Percentiles rank a stretch among this genome's conserved stretches.
These are phyloP conservation scores for Talaromyces amestolkiae DNA, from an alignment of 2,329 filamentous ascomycete species.

Conservation along the genomic window DNA sequence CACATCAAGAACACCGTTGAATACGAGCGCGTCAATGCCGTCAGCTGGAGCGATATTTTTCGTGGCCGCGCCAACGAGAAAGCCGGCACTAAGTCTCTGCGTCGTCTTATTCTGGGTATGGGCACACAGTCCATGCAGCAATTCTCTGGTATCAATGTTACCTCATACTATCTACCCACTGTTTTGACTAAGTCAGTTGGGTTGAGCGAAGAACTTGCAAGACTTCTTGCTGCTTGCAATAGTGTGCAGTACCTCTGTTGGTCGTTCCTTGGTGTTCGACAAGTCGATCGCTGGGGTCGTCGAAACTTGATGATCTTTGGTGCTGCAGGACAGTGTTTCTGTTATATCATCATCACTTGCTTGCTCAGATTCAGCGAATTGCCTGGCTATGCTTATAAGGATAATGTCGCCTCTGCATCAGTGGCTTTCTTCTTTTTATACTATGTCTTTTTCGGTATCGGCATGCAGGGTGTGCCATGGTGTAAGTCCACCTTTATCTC, in stretches of 20 bases:
- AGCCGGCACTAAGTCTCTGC: slow-evolving; percentile 38
- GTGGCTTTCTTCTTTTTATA: slow-evolving; percentile 54
- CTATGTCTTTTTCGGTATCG: slow-evolving; percentile 52
- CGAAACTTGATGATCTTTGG: slow-evolving; percentile 56
- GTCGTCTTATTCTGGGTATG: slow-evolving; percentile 42
- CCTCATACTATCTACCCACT: slow-evolving; percentile 44
- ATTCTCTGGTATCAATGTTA: slow-evolving; percentile 24
- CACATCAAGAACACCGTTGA: slow-evolving; percentile 48
- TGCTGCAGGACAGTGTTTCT: slow-evolving; percentile 50
- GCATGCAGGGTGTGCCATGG: slow-evolving; percentile 42
- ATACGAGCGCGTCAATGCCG: slow-evolving; percentile 49
- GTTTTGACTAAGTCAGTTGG: slow-evolving; percentile 58
- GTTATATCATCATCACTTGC: slow-evolving; percentile 52
- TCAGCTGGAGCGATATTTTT: slow-evolving; percentile 50
- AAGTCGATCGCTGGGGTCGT: slow-evolving; percentile 53
- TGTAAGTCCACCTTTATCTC: neutral
- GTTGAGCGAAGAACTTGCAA: slow-evolving; percentile 49
- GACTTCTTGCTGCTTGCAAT: slow-evolving; percentile 56
- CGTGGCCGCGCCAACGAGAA: slow-evolving; percentile 37
- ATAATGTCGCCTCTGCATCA: slow-evolving; percentile 32
- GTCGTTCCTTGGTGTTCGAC: slow-evolving; percentile 48
- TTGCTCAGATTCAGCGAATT: slow-evolving; percentile 42
- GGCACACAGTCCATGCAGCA: slow-evolving; percentile 34
- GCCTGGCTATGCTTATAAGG: slow-evolving; percentile 1
- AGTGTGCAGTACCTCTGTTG: slow-evolving; percentile 45